Evolutionary conservation across 2,329 filamentous ascomycete genomes (phyloP), one percentile per base, ranked within the genome.

Genomic region (Coniochaeta sp.): DNA sequence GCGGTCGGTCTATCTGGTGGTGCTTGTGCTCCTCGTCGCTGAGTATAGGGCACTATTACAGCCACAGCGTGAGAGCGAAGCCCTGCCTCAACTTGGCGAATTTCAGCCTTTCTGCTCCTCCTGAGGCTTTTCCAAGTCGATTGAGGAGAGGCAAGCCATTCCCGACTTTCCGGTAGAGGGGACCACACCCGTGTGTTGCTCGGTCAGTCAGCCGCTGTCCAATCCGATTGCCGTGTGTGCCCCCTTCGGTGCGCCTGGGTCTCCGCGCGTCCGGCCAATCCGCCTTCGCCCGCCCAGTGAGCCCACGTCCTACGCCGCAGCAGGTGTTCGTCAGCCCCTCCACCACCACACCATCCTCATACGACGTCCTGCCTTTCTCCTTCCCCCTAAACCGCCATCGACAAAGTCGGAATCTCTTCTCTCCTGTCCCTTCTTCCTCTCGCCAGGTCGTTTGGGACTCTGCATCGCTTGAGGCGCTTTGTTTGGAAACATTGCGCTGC

Each of bases 241-340:
- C 22, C 24, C 16, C 19, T 9, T 52, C 26, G 47, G 47, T 52
- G 26, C 47, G 22, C 47, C 26, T 52, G 22, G 22, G 6, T 31
- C 26, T 26, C 22, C 26, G 47, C 26, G 47, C 26, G 47, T 52
- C 47, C 47, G 47, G 47, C 47, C 47, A 52, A 52, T 52, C 47
- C 47, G 47, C 47, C 47, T 11, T 52, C 26, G 47, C 24, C 47
- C 22, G 6, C 14, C 9, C 22, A 31, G 17, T n/a, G 16, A 57
- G 22, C 54, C 52, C 26, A 55, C 52, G 31, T 31, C 26, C 52
- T 33, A 22, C 54, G 31, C 54, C 54, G 54, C 54, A 57, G 54
- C 54, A 57, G 34, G 31, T 26, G 34, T 57, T 57, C 54, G 54
- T 57, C 54, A 57, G 54, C 54, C 54, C 54, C 28, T 36, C 54